Base-by-base conservation (phyloP, 257 asterid genomes). In the Cruciata laevipes region DNA sequence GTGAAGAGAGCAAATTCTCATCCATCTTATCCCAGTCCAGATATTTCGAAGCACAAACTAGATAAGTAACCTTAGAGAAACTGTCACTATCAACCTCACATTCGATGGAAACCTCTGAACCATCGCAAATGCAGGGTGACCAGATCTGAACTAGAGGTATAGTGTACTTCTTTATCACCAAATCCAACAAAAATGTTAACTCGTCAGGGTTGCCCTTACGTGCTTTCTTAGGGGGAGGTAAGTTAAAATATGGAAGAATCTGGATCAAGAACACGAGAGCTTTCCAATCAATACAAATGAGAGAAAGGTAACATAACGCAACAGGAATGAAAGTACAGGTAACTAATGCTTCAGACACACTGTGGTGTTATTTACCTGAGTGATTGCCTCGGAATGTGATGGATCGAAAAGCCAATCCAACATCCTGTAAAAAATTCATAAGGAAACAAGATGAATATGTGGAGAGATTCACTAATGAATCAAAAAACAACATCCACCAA, bases 71-170 rank as follows among this genome's bases (percentile, higher is more conserved):
- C 55, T 47, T 47, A 17, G 55, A 16, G 7, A 47, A 47, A 47
- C 20, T 47, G 55, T 1, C 21, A 16, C 55, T 47, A 47, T 47
- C 16, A 0, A 21, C 21, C 0, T 47, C 20, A 17, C 20, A 9
- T 53, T 2, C 60, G 1, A 18, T 6, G 1, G 60, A 53, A 20
- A 53, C 60, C 27, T 20, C 60, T 53, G 60, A 8, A n/a, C 60
- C 24, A 3, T 37, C 17, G 6, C 67, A 63, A 23, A 35, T 35
- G 67, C 67, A 63, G 25, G 67, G 31, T 17, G 37, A 6, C 67
- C 67, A 63, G 32, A 40, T 17, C 32, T 63, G 67, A 63, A 63
- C 2, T 7, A 63, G 53, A 35, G 67, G 67, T 63, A 63, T 31
- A 7, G 3, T 23, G 53, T 6, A 23, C 31, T 0, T 23, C 37